Base-by-base conservation (phyloP, 768 basidiomycete genomes). In the Porpolomopsis calyptriformis region DNA sequence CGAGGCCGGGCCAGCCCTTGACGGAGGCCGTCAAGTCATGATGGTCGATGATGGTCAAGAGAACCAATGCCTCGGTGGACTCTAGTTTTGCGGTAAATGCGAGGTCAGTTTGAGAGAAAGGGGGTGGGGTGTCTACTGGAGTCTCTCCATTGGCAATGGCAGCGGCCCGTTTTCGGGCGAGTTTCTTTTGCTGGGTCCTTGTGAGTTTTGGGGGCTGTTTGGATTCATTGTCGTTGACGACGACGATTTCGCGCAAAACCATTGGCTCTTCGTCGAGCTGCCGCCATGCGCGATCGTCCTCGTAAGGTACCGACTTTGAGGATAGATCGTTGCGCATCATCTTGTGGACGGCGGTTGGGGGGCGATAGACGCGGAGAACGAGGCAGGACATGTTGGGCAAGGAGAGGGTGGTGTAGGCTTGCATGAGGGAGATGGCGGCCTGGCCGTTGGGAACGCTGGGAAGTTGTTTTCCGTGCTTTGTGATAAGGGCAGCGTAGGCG, bases 371-470 rank as follows among this genome's bases (percentile, higher is more conserved):
- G 20, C 37, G 37, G 16, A 39, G 20, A 19, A 39, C 37, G 4
- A 4, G n/a, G 37, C 37, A 39, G n/a, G 2, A 16, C 4, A 20
- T 20, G 16, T 19, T 19, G 4, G 37, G 20, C n/a, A 39, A 19
- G 37, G n/a, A 10, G n/a, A 20, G 16, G 20, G 10, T 22, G 37
- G 37, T 19, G 20, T 39, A 39, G 20, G 37, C 20, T 20, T 39
- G 37, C 37, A 39, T 39, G 37, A 39, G 37, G 11, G 37, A n/a
- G 37, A 39, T 39, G n/a, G 37, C 37, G 20, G 37, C 16, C n/a
- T 39, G n/a, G 16, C 37, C 37, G 37, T 4, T 39, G 37, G 37
- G 37, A 3, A 19, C 37, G 20, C 20, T 19, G n/a, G 37, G 37
- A 19, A 39, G 16, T 10, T 18, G 37, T 39, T 22, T 39, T 10